Evolutionary conservation across 2,329 filamentous ascomycete genomes (phyloP), one percentile per base, ranked within the genome.

Genomic region (Blastomyces emzantsi): DNA sequence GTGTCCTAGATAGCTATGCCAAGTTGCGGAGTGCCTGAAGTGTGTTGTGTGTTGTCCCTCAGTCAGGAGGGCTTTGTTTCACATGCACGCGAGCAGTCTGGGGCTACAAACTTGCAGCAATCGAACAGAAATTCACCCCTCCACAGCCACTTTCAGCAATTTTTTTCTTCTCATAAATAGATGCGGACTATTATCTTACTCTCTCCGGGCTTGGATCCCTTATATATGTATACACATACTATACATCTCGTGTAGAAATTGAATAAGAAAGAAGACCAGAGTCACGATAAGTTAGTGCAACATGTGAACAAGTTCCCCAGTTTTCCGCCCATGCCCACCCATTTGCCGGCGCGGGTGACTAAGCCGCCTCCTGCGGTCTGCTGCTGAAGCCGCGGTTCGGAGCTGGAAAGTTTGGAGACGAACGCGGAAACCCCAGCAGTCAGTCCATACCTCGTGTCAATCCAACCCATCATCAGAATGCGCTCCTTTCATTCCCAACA

Each of bases 301-400:
- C 22, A 41, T 17, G 54, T 22, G 33, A 33, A 33, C 9, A 33
- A 5, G 33, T 8, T 33, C 7, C 33, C 28, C 28, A 30, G 28
- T 30, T 30, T 30, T 30, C 28, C 28, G 19, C n/a, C n/a, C n/a
- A n/a, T n/a, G n/a, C n/a, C n/a, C n/a, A n/a, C n/a, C n/a, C n/a
- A n/a, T n/a, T 28, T 33, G 15, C n/a, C 28, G 52, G 30, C 25
- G 19, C 1, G 11, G 54, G 9, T 57, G 54, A 57, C 54, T 57
- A 57, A 57, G 54, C 54, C 5, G 17, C 17, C 17, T 39, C 2
- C 25, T n/a, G 17, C 7, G 28, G 33, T 8, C 33, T 33, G 33
- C 33, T 22, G 33, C 19, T 41, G 54, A 39, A 57, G 54, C 54
- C 54, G 54, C 54, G 54, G 54, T 39, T 57, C 54, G 33, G 22